A percentile compares a stretch with the other conserved stretches of the same genome.
phyloP scores from a whole-genome alignment of 352 stramenopile species.

The Thraustochytrium striatum region DNA sequence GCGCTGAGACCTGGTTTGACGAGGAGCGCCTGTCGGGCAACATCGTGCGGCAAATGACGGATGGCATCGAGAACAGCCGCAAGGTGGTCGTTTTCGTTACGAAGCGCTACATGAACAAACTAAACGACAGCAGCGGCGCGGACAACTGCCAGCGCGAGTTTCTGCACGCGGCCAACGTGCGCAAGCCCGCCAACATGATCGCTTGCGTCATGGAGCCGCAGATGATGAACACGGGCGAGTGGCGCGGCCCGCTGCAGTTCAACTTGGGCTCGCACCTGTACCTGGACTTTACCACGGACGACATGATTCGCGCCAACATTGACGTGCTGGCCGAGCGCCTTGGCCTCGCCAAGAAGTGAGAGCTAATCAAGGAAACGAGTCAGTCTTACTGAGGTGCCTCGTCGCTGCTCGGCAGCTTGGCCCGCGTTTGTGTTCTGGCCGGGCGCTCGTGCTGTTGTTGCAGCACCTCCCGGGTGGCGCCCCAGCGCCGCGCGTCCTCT shows the following conservation, averaged over 20 bases:
- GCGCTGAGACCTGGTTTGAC: not conserved
- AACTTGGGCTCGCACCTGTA: conserved; percentile 9
- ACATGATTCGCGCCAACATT: too few species aligned
- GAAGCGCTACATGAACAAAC: conserved; percentile 20
- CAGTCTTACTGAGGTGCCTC: too few species aligned
- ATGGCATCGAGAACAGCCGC: not conserved
- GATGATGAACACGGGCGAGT: not conserved
- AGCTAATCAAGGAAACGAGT: too few species aligned
- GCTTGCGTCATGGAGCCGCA: not conserved
- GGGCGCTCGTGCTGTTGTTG: too few species aligned
- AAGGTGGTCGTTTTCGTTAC: conserved; percentile 18
- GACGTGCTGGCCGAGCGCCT: too few species aligned
- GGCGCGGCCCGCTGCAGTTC: conserved; percentile 11
- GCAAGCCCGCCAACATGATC: conserved; percentile 15
- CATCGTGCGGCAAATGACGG: conserved; percentile 18
- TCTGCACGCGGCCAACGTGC: not conserved
- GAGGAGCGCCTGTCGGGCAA: conserved; percentile 26
- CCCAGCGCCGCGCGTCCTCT: conserved; percentile 20
- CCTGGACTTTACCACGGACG: not conserved
- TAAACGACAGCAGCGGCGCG: not conserved
- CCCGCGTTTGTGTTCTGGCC: too few species aligned
- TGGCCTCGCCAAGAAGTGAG: too few species aligned
- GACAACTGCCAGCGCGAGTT: conserved; percentile 24
- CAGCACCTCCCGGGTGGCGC: too few species aligned
- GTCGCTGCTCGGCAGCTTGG: too few species aligned